These are phyloP conservation scores for Chaetomium strumarium DNA, from an alignment of 2,329 filamentous ascomycete species.

Conservation along the genomic window DNA sequence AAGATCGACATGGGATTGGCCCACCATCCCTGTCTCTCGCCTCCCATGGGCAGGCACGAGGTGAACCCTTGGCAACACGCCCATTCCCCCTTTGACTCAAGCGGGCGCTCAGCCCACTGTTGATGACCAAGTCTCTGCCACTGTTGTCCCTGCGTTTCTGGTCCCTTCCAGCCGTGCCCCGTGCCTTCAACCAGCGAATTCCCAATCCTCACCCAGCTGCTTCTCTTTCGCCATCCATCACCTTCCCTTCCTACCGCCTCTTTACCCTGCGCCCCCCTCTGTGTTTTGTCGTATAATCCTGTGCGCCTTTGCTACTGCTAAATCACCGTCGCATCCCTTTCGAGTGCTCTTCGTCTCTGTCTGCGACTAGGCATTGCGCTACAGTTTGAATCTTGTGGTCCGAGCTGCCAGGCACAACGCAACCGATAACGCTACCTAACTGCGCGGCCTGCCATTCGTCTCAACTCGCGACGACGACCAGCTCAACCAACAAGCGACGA, in stretches of 20 bases:
- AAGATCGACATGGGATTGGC: slow-evolving; percentile 15
- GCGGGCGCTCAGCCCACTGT: slow-evolving; percentile 22
- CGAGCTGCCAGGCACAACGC: slow-evolving; percentile 18
- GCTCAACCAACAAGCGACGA: slow-evolving; percentile 10
- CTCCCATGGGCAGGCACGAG: slow-evolving; percentile 19
- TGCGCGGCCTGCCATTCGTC: background rate
- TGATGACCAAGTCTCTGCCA: slow-evolving; percentile 17
- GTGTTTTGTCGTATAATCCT: slow-evolving; percentile 23
- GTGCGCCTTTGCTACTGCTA: slow-evolving; percentile 19
- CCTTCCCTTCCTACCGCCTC: slow-evolving; percentile 16
- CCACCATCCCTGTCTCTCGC: slow-evolving; percentile 18
- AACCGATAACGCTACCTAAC: slow-evolving; percentile 5
- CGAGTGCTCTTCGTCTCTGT: background rate
- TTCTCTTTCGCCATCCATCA: slow-evolving; percentile 1
- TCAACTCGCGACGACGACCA: background rate
- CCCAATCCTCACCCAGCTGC: slow-evolving; percentile 10
- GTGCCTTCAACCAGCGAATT: slow-evolving; percentile 19
- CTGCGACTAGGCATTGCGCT: slow-evolving; percentile 15
- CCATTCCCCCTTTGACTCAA: slow-evolving; percentile 21
- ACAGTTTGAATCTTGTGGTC: slow-evolving; percentile 19
- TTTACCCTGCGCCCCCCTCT: slow-evolving; percentile 17
- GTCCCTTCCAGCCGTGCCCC: slow-evolving; percentile 23
- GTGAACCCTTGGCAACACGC: slow-evolving; percentile 11
- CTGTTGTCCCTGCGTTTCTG: slow-evolving; percentile 22
- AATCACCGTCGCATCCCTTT: slow-evolving; percentile 10